A percentile compares a stretch with the other conserved stretches of the same genome.
phyloP scores from a whole-genome alignment of 2,329 filamentous ascomycete species.

The Metarhizium album region DNA sequence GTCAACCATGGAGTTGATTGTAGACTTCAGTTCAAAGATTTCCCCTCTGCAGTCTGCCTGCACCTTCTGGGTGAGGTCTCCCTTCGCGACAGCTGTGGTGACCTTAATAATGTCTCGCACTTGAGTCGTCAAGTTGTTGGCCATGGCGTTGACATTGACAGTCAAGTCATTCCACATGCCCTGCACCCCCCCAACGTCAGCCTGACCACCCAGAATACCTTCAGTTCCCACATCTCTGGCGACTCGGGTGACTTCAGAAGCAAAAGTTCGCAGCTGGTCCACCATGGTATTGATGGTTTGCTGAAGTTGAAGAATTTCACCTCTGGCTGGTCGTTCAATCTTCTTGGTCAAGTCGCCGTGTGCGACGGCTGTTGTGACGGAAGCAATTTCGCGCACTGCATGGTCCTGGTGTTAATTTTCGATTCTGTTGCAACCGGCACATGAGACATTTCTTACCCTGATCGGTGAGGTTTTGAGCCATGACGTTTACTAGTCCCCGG shows the following conservation, averaged over 20 bases:
- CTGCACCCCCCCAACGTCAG: slow-evolving; percentile 72
- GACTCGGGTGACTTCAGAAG: slow-evolving; percentile 73
- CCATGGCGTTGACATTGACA: slow-evolving; percentile 81
- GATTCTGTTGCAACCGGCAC: not conserved
- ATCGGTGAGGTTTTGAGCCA: slow-evolving; percentile 73
- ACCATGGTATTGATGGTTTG: slow-evolving; percentile 89
- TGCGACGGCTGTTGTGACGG: slow-evolving; percentile 73
- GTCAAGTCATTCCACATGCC: slow-evolving; percentile 86
- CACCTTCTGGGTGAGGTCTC: slow-evolving; percentile 93
- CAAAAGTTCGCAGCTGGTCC: slow-evolving; percentile 73
- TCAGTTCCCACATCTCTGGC: slow-evolving; percentile 77
- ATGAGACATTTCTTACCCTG: slow-evolving; percentile 39
- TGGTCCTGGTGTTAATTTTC: slow-evolving; percentile 8
- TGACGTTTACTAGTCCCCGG: slow-evolving; percentile 56
- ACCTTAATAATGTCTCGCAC: slow-evolving; percentile 90
- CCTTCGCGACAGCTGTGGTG: slow-evolving; percentile 62
- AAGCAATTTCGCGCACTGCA: slow-evolving; percentile 69
- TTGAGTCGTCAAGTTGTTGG: slow-evolving; percentile 76
- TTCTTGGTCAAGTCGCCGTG: slow-evolving; percentile 77
- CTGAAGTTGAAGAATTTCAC: slow-evolving; percentile 73
- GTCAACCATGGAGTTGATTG: slow-evolving; percentile 99
- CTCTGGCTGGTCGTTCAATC: slow-evolving; percentile 69
- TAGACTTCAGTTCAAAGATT: slow-evolving; percentile 90
- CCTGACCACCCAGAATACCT: slow-evolving; percentile 72
- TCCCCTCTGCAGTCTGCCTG: slow-evolving; percentile 86